Evolutionary conservation across 2,329 filamentous ascomycete species (phyloP).

Genomic region (Colletotrichum limetticola): DNA sequence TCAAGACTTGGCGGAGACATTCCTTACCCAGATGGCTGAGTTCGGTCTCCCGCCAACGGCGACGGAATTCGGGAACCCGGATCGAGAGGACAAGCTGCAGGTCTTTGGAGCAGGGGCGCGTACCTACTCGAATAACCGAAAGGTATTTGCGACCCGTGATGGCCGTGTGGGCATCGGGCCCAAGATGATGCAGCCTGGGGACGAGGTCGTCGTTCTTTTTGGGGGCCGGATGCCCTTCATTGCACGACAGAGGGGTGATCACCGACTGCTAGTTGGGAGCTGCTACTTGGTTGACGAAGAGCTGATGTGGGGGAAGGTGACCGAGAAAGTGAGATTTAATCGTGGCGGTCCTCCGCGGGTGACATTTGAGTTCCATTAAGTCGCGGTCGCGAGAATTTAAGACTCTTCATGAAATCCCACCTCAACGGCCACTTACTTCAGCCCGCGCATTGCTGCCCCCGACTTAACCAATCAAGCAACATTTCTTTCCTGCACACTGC

Average conservation of each 20-base stretch:
- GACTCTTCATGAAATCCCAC: background rate
- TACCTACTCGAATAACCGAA: conserved; percentile 14
- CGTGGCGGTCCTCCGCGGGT: conserved; percentile 12
- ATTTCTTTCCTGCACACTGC: background rate
- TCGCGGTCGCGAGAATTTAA: background rate
- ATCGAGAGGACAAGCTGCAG: conserved; percentile 8
- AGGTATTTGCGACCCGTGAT: conserved; percentile 22
- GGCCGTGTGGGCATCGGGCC: conserved; percentile 34
- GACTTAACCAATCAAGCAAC: background rate
- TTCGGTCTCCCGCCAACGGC: conserved; percentile 1
- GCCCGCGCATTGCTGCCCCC: background rate
- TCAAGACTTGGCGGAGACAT: conserved; percentile 8
- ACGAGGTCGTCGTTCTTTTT: conserved; percentile 32
- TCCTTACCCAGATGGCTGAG: conserved; percentile 10
- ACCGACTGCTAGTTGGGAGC: conserved; percentile 31
- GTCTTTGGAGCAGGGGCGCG: conserved; percentile 9
- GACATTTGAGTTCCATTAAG: conserved; percentile 21
- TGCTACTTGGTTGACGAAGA: conserved; percentile 34
- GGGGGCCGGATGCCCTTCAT: conserved; percentile 35
- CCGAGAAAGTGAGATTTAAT: conserved; percentile 21
- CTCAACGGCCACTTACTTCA: background rate
- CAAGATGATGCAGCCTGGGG: conserved; percentile 28
- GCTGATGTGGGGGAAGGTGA: conserved; percentile 33
- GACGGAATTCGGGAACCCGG: background rate
- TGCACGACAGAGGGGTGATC: conserved; percentile 10